phyloP scores from a whole-genome alignment of 2,329 filamentous ascomycete genomes.

The Claviceps paspali region DNA sequence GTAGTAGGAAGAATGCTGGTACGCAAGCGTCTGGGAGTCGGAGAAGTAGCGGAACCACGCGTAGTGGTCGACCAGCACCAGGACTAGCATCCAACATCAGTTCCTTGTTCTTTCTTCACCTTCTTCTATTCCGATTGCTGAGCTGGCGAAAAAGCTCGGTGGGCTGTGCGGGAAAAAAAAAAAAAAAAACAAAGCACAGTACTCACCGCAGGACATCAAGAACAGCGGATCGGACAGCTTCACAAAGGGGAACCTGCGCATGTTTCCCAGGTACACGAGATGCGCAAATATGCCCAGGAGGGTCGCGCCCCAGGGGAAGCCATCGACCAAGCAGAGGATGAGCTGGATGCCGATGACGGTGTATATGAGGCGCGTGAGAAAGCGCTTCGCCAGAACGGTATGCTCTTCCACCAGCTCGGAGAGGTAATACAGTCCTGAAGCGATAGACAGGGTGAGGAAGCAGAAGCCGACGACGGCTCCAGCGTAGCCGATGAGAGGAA shows the following conservation, averaged over 20 bases:
- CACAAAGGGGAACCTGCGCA: constrained; percentile 59
- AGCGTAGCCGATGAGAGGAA: constrained; percentile 79
- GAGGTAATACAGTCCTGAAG: constrained; percentile 95
- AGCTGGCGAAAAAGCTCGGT: too few relatives aligned
- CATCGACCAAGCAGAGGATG: constrained; percentile 64
- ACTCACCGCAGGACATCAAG: constrained; percentile 67
- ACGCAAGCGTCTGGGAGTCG: constrained; percentile 38
- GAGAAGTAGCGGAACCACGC: constrained; percentile 94
- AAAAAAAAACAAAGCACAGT: too few relatives aligned
- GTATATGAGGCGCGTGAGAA: constrained; percentile 80
- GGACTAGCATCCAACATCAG: constrained; percentile 30
- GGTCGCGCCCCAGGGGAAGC: constrained; percentile 66
- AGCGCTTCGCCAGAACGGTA: constrained; percentile 75
- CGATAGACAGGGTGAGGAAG: constrained; percentile 90
- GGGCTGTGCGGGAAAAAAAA: neutral
- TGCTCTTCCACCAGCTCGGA: constrained; percentile 97
- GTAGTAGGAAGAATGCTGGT: constrained; percentile 45
- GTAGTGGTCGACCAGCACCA: constrained; percentile 85
- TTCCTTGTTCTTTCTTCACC: too few relatives aligned
- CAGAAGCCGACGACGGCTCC: constrained; percentile 80
- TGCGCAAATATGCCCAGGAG: constrained; percentile 67
- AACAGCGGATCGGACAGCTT: constrained; percentile 81
- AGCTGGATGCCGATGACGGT: constrained; percentile 58
- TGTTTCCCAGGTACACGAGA: constrained; percentile 75
- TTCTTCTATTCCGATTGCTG: too few relatives aligned